Conservation (phyloP, 441 rosid genomes). For the Hura crepitans region DNA sequence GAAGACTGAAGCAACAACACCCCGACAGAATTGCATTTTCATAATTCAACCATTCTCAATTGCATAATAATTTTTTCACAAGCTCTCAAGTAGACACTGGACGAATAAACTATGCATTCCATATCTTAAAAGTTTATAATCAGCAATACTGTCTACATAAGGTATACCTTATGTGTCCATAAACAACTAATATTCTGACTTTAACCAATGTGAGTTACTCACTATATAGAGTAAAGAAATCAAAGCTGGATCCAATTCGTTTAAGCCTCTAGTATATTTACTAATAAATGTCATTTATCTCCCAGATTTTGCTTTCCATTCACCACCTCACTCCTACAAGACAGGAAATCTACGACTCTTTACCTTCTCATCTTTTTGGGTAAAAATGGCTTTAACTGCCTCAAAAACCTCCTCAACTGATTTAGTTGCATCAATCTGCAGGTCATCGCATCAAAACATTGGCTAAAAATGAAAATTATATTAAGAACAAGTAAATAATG, state of each 20-base stretch:
- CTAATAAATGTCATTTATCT: background rate
- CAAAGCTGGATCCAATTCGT: background rate
- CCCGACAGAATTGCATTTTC: background rate
- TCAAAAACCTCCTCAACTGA: slow-evolving; percentile 70
- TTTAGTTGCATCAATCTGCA: slow-evolving; percentile 78
- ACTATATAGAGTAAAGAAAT: background rate
- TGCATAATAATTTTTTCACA: background rate
- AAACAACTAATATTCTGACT: background rate
- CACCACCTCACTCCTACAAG: slow-evolving; percentile 20
- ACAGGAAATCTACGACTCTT: slow-evolving; percentile 23
- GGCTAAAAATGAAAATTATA: slow-evolving; percentile 13
- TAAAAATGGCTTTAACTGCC: slow-evolving; percentile 53
- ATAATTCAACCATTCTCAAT: background rate
- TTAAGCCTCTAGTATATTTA: background rate
- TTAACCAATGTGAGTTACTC: background rate
- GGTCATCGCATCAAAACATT: slow-evolving; percentile 13
- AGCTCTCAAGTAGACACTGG: background rate
- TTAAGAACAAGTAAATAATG: slow-evolving; percentile 7
- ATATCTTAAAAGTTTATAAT: too few species aligned
- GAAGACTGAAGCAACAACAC: background rate
- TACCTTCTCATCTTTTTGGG: slow-evolving; percentile 53
- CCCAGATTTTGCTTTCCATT: background rate
- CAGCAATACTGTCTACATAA: background rate
- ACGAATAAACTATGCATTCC: background rate
- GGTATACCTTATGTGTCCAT: background rate